Percentiles rank a stretch among this genome's conserved stretches.
These are phyloP conservation scores for Penicillium herquei DNA, from an alignment of 495 filamentous ascomycete species.

Conservation along the genomic window DNA sequence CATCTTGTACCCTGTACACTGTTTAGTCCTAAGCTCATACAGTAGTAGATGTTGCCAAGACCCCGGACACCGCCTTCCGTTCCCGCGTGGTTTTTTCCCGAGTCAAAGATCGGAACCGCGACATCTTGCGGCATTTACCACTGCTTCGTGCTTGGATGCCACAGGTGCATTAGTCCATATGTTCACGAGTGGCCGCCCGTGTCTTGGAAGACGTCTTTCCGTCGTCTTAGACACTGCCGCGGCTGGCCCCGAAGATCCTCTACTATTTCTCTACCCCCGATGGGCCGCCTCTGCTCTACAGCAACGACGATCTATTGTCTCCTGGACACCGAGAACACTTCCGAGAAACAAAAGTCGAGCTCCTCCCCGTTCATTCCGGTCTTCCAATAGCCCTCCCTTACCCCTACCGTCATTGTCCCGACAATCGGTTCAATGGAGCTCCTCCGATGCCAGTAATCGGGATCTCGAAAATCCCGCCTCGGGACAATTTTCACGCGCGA, in stretches of 20 bases:
- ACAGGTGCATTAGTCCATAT: conserved; percentile 26
- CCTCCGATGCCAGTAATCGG: conserved; percentile 8
- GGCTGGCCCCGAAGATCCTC: conserved; percentile 38
- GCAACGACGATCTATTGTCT: conserved; percentile 24
- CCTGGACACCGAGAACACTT: conserved; percentile 11
- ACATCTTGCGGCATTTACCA: neutral
- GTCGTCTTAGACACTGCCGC: conserved; percentile 38
- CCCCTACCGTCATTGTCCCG: conserved; percentile 14
- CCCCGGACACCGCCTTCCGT: conserved; percentile 29
- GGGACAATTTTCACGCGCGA: neutral
- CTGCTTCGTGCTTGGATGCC: conserved; percentile 18
- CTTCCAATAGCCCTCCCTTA: neutral
- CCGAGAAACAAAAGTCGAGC: neutral
- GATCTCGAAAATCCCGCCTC: neutral
- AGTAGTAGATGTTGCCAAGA: conserved; percentile 2
- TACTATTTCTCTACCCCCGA: conserved; percentile 48
- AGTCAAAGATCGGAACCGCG: conserved; percentile 12
- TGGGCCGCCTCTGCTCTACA: conserved; percentile 33
- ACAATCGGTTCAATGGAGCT: conserved; percentile 30
- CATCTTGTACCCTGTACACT: too few species aligned
- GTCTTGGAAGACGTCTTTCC: conserved; percentile 41
- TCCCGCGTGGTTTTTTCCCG: conserved; percentile 29
- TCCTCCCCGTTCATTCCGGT: neutral
- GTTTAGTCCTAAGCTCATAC: too few species aligned
- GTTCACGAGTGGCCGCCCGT: conserved; percentile 41